These are phyloP conservation scores for Cercophora scortea DNA, from an alignment of 495 filamentous ascomycete genomes.

Conservation along the genomic window DNA sequence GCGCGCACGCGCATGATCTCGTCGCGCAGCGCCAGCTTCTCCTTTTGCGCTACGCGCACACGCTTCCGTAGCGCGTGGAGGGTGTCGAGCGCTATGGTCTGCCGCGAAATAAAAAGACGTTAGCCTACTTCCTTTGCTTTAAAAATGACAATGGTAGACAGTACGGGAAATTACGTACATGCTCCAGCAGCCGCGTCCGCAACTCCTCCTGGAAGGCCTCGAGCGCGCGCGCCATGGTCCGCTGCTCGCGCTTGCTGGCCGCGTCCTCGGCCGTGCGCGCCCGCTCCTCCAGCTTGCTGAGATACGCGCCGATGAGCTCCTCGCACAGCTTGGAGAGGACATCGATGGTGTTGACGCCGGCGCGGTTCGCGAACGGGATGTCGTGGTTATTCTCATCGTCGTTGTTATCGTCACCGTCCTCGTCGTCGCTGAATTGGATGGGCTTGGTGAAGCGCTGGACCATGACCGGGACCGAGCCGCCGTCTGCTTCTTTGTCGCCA, in stretches of 20 bases:
- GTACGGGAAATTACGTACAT: slow-evolving; percentile 36
- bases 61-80: slow-evolving; percentile 55
- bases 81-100: slow-evolving; percentile 57
- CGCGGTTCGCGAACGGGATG: slow-evolving; percentile 46
- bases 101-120: neutral
- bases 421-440: slow-evolving; percentile 6
- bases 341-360: slow-evolving; percentile 61
- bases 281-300: slow-evolving; percentile 37
- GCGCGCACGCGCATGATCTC: slow-evolving; percentile 55
- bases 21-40: slow-evolving; percentile 55
- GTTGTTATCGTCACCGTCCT: slow-evolving; percentile 26
- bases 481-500: slow-evolving; percentile 15
- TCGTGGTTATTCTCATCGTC: slow-evolving; percentile 35
- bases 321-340: slow-evolving; percentile 63
- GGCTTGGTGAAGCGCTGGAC: slow-evolving; percentile 41
- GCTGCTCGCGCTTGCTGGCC: slow-evolving; percentile 42
- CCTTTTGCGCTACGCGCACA: slow-evolving; percentile 54
- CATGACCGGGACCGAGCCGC: slow-evolving; percentile 29
- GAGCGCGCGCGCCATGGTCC: slow-evolving; percentile 54
- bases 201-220: slow-evolving; percentile 64
- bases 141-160: neutral
- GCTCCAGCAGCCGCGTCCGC: slow-evolving; percentile 52
- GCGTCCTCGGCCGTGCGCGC: slow-evolving; percentile 29
- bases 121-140: neutral
- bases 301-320: slow-evolving; percentile 50